A percentile compares a stretch with the other conserved stretches of the same genome.
Evolutionary conservation across 108 stramenopile genomes (phyloP).

Genomic region (Pseudonitzschia multistriata): DNA sequence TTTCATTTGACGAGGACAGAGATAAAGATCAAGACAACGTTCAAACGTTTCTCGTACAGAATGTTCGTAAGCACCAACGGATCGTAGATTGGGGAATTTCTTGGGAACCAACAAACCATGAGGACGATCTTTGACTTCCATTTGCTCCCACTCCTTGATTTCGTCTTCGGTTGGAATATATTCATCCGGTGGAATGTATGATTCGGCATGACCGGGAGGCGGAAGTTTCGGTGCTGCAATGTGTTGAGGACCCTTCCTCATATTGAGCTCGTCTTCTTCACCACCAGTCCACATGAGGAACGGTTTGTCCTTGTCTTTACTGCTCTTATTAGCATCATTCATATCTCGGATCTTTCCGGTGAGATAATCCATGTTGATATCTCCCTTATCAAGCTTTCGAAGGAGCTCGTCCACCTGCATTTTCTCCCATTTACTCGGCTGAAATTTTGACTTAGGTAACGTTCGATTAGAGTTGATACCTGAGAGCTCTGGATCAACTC

Average conservation of each 20-base stretch:
- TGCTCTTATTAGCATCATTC: constrained; percentile 62
- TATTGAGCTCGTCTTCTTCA: constrained; percentile 86
- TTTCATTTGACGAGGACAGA: constrained; percentile 95
- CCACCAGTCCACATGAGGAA: constrained; percentile 93
- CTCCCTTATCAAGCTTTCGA: constrained; percentile 85
- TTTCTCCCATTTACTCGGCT: constrained; percentile 89
- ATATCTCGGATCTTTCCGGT: constrained; percentile 78
- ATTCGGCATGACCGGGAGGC: constrained; percentile 95
- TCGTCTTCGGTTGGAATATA: constrained; percentile 95
- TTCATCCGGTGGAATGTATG: constrained; percentile 97
- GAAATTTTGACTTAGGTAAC: constrained; percentile 78
- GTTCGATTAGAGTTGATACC: constrained; percentile 76
- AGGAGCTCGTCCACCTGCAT: constrained; percentile 83
- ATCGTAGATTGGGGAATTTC: constrained; percentile 84
- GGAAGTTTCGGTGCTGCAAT: constrained; percentile 96
- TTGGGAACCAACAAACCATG: constrained; percentile 88
- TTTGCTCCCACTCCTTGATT: constrained; percentile 85
- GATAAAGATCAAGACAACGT: constrained; percentile 97
- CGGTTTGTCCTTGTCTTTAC: constrained; percentile 55
- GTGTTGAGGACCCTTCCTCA: constrained; percentile 91
- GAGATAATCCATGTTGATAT: constrained; percentile 83
- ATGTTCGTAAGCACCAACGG: constrained; percentile 93
- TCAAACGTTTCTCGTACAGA: constrained; percentile 95
- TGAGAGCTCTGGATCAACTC: constrained; percentile 74
- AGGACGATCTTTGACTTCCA: constrained; percentile 90